Percentiles rank a stretch among this genome's conserved stretches.
Conservation (phyloP, 208 protist species). For the Porcisia hertigi region DNA sequence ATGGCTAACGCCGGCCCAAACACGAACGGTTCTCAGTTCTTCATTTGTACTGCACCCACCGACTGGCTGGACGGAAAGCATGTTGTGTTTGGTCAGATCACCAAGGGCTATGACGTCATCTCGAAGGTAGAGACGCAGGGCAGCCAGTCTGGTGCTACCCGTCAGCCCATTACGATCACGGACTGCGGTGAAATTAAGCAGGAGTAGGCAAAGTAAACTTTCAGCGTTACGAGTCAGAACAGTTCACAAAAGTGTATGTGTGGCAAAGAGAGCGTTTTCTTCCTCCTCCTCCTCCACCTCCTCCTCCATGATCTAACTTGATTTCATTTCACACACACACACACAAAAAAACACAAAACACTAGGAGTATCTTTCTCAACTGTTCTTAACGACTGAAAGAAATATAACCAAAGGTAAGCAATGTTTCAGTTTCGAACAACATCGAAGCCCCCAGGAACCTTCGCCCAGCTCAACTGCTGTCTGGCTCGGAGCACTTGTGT, state of each 20-base stretch:
- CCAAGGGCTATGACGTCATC: constrained; percentile 87
- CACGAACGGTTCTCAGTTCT: constrained; percentile 94
- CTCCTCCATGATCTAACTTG: constrained; percentile 5
- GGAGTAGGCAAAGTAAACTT: constrained; percentile 16
- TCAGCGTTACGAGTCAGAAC: not conserved
- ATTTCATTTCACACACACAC: not conserved
- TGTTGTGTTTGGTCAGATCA: constrained; percentile 94
- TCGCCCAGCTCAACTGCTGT: not conserved
- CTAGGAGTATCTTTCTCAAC: not conserved
- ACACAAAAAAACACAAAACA: not conserved
- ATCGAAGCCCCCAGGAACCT: not conserved
- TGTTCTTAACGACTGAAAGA: not conserved
- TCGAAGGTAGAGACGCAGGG: constrained; percentile 73
- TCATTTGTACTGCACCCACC: constrained; percentile 85
- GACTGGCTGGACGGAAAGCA: constrained; percentile 93
- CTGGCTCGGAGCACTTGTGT: not conserved
- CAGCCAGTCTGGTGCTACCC: constrained; percentile 70
- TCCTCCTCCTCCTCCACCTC: not conserved
- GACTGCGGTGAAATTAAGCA: constrained; percentile 78
- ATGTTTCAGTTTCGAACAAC: not conserved
- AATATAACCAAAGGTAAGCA: not conserved
- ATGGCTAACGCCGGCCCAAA: constrained; percentile 95
- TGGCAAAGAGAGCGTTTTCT: not conserved
- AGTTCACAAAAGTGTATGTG: not conserved
- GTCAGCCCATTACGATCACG: constrained; percentile 67